phyloP scores from a whole-genome alignment of 768 basidiomycete genomes.

The Termitomyces sp. region DNA sequence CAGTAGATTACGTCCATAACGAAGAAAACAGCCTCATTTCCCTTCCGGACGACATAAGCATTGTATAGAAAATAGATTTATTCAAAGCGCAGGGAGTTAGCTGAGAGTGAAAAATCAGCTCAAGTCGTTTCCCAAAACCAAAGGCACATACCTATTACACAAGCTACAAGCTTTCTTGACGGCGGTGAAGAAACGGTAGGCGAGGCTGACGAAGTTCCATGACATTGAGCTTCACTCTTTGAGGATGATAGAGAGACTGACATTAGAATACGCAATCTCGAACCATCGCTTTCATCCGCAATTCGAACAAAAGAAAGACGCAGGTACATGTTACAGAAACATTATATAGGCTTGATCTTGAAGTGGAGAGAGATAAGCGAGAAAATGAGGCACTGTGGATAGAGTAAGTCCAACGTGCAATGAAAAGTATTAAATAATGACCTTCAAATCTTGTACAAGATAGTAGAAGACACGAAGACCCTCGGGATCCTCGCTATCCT shows the following conservation, averaged over 20 bases:
- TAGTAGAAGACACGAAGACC: conserved; percentile 98
- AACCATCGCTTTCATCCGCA: not conserved
- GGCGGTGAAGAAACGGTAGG: conserved; percentile 8
- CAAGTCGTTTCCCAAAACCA: not conserved
- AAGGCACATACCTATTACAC: conserved; percentile 16
- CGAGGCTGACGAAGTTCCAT: conserved; percentile 1
- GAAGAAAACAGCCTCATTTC: not conserved
- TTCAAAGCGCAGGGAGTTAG: not conserved
- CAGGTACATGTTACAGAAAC: conserved; percentile 11
- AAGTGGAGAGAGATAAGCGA: conserved; percentile 98
- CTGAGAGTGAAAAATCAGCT: not conserved
- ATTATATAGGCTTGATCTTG: conserved; percentile 98
- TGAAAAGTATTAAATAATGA: conserved; percentile 22
- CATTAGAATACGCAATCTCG: not conserved
- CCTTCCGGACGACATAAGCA: not conserved
- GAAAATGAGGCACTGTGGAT: conserved; percentile 86
- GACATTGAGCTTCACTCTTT: conserved; percentile 3
- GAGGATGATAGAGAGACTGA: not conserved
- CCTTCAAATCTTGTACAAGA: conserved; percentile 96
- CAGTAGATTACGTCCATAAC: not conserved
- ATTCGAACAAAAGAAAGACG: conserved; percentile 4
- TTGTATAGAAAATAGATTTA: not conserved
- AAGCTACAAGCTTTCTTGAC: conserved; percentile 42
- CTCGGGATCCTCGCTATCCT: conserved; percentile 96
- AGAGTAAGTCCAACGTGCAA: not conserved